phyloP scores from a whole-genome alignment of 345 rosid species.

The Lepidium africanum region DNA sequence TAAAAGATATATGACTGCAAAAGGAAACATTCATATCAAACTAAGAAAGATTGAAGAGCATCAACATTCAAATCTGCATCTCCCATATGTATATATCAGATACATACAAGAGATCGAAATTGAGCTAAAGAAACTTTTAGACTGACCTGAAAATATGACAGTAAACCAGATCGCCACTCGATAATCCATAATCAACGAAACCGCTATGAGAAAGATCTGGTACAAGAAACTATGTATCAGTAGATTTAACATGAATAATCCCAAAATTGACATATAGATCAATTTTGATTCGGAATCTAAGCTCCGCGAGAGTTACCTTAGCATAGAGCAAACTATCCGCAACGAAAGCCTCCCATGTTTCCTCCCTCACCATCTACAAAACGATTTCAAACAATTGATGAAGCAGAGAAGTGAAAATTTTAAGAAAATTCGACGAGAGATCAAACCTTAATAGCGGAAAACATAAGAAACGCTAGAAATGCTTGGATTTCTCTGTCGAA shows the following conservation, averaged over 20 bases:
- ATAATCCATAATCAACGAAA: constrained; percentile 60
- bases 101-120: background rate
- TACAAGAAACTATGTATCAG: background rate
- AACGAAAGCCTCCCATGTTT: constrained; percentile 74
- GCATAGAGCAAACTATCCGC: constrained; percentile 59
- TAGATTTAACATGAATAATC: background rate
- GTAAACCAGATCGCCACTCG: constrained; percentile 63
- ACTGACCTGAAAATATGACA: constrained; percentile 56
- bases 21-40: constrained; percentile 5
- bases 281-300: background rate
- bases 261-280: background rate
- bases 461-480: constrained; percentile 44
- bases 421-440: background rate
- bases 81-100: background rate
- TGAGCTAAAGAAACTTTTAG: background rate
- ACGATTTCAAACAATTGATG: constrained; percentile 6
- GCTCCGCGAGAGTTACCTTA: constrained; percentile 37
- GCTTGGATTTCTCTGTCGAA: constrained; percentile 79
- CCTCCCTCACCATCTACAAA: constrained; percentile 55
- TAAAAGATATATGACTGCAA: constrained; percentile 59
- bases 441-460: constrained; percentile 54
- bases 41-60: background rate
- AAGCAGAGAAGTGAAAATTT: background rate
- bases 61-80: constrained; percentile 6
- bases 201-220: constrained; percentile 67